Conservation (phyloP, 2,329 filamentous ascomycete species). For the Monosporascus sp. region DNA sequence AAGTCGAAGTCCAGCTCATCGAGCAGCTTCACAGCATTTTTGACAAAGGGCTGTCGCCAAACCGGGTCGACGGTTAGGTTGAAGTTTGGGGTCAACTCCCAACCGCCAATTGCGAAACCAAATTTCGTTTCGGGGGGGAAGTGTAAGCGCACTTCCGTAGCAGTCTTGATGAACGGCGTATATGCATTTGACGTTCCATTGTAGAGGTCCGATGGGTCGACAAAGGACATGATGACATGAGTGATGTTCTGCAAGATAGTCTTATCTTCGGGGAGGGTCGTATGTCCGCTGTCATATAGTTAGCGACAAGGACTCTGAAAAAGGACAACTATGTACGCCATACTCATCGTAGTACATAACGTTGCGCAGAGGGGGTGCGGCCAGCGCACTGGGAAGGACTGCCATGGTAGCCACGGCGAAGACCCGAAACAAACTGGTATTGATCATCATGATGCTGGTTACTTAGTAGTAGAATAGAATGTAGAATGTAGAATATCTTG, state of each 20-base stretch:
- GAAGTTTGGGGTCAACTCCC: constrained; percentile 58
- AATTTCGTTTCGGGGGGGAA: constrained; percentile 51
- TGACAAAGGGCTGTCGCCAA: constrained; percentile 22
- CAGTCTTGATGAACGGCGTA: constrained; percentile 44
- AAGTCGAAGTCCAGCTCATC: not conserved
- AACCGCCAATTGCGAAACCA: constrained; percentile 60
- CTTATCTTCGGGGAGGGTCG: constrained; percentile 18
- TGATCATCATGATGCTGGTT: not conserved
- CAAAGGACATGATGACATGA: constrained; percentile 51
- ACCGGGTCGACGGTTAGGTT: constrained; percentile 19
- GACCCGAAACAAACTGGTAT: not conserved
- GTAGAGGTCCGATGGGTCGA: constrained; percentile 41
- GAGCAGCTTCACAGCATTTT: not conserved
- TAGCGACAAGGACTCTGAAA: not conserved
- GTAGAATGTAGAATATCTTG: not conserved
- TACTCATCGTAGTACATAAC: constrained; percentile 30
- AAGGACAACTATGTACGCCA: not conserved
- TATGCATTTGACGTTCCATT: constrained; percentile 37
- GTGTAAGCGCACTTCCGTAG: constrained; percentile 44
- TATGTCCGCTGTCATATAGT: constrained; percentile 20
- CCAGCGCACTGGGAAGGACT: not conserved
- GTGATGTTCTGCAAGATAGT: constrained; percentile 40
- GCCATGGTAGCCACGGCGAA: not conserved
- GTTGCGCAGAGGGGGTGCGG: constrained; percentile 17
- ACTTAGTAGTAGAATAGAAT: not conserved